Percentiles rank a stretch among this genome's conserved stretches.
These are phyloP conservation scores for Harringtonia aguacate DNA, from an alignment of 2,329 filamentous ascomycete genomes.

Conservation along the genomic window DNA sequence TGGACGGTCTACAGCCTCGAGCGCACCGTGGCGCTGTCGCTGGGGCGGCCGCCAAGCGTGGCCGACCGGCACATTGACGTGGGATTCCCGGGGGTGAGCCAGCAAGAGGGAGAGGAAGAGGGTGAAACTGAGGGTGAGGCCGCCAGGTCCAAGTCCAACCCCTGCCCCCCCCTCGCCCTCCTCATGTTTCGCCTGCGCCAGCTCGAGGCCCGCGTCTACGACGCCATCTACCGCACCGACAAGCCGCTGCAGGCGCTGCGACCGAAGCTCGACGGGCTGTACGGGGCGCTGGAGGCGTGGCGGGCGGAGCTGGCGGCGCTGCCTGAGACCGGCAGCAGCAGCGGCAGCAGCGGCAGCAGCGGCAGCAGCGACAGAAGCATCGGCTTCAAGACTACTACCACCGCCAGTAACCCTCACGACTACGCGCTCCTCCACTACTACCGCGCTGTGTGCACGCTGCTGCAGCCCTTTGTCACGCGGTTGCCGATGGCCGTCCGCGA, in stretches of 20 bases:
- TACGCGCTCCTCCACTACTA: slow-evolving; percentile 39
- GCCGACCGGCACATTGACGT: slow-evolving; percentile 40
- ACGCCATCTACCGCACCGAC: slow-evolving; percentile 40
- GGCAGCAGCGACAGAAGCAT: too few relatives aligned
- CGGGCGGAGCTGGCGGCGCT: neutral
- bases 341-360: too few relatives aligned
- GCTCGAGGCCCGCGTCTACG: slow-evolving; percentile 37
- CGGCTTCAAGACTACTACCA: too few relatives aligned
- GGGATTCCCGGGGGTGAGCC: slow-evolving; percentile 24
- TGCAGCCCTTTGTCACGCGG: slow-evolving; percentile 39
- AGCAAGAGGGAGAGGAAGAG: too few relatives aligned
- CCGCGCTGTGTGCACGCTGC: slow-evolving; percentile 34
- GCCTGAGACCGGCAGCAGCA: too few relatives aligned
- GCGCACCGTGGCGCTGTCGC: slow-evolving; percentile 35
- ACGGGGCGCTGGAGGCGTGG: slow-evolving; percentile 35
- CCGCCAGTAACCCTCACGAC: too few relatives aligned
- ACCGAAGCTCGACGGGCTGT: slow-evolving; percentile 34
- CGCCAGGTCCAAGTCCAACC: too few relatives aligned
- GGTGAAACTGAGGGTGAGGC: too few relatives aligned
- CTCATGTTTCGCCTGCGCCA: slow-evolving; percentile 33
- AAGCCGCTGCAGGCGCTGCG: slow-evolving; percentile 29
- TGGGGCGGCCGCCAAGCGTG: slow-evolving; percentile 38
- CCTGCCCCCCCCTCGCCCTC: too few relatives aligned
- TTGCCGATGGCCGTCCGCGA: slow-evolving; percentile 32
- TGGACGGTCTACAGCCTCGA: slow-evolving; percentile 42